phyloP scores from a whole-genome alignment of 2,329 filamentous ascomycete genomes.

The Colletotrichum plurivorum region DNA sequence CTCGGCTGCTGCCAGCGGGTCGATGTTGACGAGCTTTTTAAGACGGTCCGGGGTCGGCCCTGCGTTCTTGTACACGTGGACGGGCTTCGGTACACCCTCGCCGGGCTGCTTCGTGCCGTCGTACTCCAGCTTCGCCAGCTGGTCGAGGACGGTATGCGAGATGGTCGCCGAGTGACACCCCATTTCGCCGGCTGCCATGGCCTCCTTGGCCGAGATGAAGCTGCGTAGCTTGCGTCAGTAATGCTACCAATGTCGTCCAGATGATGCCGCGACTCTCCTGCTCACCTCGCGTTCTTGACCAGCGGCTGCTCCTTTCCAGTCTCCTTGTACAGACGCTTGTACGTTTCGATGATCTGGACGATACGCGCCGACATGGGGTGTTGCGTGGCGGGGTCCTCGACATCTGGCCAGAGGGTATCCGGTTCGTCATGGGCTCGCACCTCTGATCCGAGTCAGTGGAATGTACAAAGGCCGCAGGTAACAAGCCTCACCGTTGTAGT shows the following conservation, averaged over 20 bases:
- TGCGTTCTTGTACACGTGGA: slow-evolving; percentile 54
- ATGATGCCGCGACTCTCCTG: too few species aligned
- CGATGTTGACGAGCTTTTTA: slow-evolving; percentile 51
- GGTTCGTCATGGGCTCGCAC: slow-evolving; percentile 58
- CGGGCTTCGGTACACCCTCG: slow-evolving; percentile 55
- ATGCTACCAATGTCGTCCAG: too few species aligned
- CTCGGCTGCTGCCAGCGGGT: slow-evolving; percentile 54
- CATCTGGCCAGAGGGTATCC: slow-evolving; percentile 59
- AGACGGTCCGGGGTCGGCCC: slow-evolving; percentile 51
- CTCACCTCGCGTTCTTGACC: slow-evolving; percentile 54
- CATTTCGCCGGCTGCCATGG: slow-evolving; percentile 61
- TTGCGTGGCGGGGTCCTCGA: slow-evolving; percentile 60
- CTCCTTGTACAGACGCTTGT: slow-evolving; percentile 59
- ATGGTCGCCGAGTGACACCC: slow-evolving; percentile 63
- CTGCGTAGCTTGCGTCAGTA: slow-evolving; percentile 45
- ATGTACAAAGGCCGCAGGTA: not conserved
- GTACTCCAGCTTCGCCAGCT: slow-evolving; percentile 56
- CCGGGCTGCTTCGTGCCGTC: slow-evolving; percentile 54
- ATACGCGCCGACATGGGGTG: slow-evolving; percentile 63
- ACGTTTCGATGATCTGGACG: slow-evolving; percentile 64
- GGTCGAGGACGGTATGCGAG: slow-evolving; percentile 54
- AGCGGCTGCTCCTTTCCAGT: slow-evolving; percentile 64
- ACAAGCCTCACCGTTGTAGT: slow-evolving; percentile 58
- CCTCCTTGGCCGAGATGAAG: slow-evolving; percentile 59
- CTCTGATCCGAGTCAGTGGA: slow-evolving; percentile 49